These are phyloP conservation scores for Termitomyces sp. DNA, from an alignment of 768 basidiomycete genomes.

Conservation along the genomic window DNA sequence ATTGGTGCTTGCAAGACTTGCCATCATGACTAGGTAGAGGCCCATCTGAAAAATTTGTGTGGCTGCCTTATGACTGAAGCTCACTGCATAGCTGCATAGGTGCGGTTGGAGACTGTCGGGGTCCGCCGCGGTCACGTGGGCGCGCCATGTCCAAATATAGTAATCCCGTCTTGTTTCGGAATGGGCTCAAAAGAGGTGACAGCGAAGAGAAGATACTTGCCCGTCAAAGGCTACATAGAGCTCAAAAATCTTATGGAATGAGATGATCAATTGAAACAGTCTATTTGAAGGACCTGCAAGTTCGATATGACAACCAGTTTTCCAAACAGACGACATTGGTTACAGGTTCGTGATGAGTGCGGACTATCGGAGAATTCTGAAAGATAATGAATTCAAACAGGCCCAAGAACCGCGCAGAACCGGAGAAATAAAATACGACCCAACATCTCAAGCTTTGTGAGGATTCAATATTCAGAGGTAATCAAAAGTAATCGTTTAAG, in stretches of 20 bases:
- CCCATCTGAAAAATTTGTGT: neutral
- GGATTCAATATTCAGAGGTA: neutral
- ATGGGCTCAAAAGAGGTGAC: neutral
- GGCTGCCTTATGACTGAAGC: too few relatives aligned
- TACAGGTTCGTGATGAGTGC: neutral
- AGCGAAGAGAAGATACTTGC: neutral
- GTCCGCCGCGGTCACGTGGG: neutral
- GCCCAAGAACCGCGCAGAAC: neutral
- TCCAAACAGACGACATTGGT: neutral
- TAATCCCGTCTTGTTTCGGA: neutral
- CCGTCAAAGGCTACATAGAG: neutral
- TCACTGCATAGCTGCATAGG: neutral
- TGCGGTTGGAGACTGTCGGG: neutral
- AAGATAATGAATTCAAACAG: neutral
- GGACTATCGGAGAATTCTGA: neutral
- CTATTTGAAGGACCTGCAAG: neutral
- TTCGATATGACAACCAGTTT: neutral
- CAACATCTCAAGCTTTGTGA: neutral
- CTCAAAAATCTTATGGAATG: neutral
- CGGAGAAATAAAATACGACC: neutral
- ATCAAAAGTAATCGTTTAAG: neutral
- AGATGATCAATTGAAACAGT: neutral
- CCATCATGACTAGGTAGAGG: neutral
- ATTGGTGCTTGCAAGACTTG: neutral
- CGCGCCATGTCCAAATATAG: neutral